Base-by-base conservation (phyloP, 352 stramenopile species). In the Phytophthora nicotianae region DNA sequence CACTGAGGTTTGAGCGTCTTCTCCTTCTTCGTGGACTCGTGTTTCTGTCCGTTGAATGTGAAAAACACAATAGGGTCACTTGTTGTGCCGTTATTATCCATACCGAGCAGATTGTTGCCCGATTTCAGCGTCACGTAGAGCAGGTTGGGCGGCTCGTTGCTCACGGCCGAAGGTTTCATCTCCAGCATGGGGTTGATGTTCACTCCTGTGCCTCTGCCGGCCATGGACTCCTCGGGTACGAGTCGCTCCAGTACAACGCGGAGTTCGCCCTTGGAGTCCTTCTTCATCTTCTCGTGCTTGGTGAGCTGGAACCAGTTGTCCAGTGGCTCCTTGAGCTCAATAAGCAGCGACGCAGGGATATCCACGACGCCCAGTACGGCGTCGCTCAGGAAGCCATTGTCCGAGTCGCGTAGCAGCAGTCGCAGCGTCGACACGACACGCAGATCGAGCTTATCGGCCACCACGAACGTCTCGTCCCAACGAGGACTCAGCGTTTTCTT, bases 21-120 rank as follows among this genome's bases (percentile, higher is more conserved):
- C 7, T 91, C 77, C 58, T 91, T 90, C 62, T 78, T 89, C 14
- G 57, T 86, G 5, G 82, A 87, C 57, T 88, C 81, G 56, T 96
- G 83, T 50, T 93, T 89, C 63, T 96, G 90, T 17, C 90, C 86
- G 14, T 77, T 82, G 50, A 78, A 81, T 47, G 68, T 76, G 5
- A 96, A 58, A 41, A 93, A 87, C 49, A 97, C 89, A 14, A 97
- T 77, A 9, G 93, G 93, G 50, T 98, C 93, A 46, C 84, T 95
- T 4, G 77, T 87, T 0, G 77, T 91, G 23, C 86, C 89, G 43
- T 91, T 76, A 33, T 84, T 79, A 61, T 97, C 88, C 83, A 96
- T 96, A 0, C 83, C 83, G 16, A 97, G 76, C 27, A 97, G 59
- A 35, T 93, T 74, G 59, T 90, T 90, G 42, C 81, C 85, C 8